These are phyloP conservation scores for Fibroporia radiculosa DNA, from an alignment of 768 basidiomycete species.

Conservation along the genomic window DNA sequence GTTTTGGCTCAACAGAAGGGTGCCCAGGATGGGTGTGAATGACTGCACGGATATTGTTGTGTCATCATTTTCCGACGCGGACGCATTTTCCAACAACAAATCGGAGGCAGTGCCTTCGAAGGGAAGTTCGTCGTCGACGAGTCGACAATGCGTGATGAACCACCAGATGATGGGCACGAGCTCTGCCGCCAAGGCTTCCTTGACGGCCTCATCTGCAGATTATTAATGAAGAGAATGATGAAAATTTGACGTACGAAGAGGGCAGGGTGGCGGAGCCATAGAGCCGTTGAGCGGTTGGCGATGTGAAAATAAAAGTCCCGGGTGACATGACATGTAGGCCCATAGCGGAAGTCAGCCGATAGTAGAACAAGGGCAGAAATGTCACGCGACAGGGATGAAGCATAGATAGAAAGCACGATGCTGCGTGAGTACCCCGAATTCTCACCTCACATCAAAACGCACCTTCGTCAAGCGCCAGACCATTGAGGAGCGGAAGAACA, in stretches of 20 bases:
- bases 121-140: slow-evolving; percentile 19
- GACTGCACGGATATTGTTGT: slow-evolving; percentile 67
- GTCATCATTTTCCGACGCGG: slow-evolving; percentile 32
- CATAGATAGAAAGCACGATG: no score
- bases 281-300: background rate
- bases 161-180: slow-evolving; percentile 86
- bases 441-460: slow-evolving; percentile 14
- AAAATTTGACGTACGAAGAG: no score
- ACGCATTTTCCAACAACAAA: background rate
- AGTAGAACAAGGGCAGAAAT: no score
- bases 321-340: background rate
- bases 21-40: slow-evolving; percentile 89
- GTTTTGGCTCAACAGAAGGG: slow-evolving; percentile 77
- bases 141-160: slow-evolving; percentile 55
- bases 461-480: slow-evolving; percentile 85
- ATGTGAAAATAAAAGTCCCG: background rate
- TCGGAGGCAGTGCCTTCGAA: background rate
- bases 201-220: slow-evolving; percentile 75
- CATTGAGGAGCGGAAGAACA: slow-evolving; percentile 82
- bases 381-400: no score
- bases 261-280: no score
- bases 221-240: no score
- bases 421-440: no score
- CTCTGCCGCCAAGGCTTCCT: slow-evolving; percentile 78
- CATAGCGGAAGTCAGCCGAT: no score